A percentile compares a stretch with the other conserved stretches of the same genome.
phyloP scores from a whole-genome alignment of 176 grass and related monocot genomes.

The maize (Zea mays) region Zm-B73-REFERENCE-NAM-5.0 NC_050099.1:86108001-86108500 shows the following conservation, averaged over 20 bases:
- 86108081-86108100: conserved; percentile 52
- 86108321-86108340: conserved; percentile 32
- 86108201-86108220: conserved; percentile 73
- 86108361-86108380: conserved; percentile 30
- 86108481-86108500: conserved; percentile 48
- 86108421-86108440: conserved; percentile 32
- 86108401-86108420: conserved; percentile 41
- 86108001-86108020: conserved; percentile 37
- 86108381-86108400: conserved; percentile 43
- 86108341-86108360: conserved; percentile 35
- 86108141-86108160: conserved; percentile 39
- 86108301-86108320: conserved; percentile 27
- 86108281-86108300: conserved; percentile 26
- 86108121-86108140: conserved; percentile 66
- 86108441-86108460: conserved; percentile 37
- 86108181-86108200: conserved; percentile 92
- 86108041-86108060: conserved; percentile 52
- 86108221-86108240: conserved; percentile 49
- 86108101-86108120: conserved; percentile 57
- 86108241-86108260: conserved; percentile 50
- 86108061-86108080: conserved; percentile 55
- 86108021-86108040: conserved; percentile 44
- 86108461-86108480: conserved; percentile 24
- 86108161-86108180: conserved; percentile 60
- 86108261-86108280: too few species aligned